Base-by-base conservation (phyloP, 805 yeast species). In the Saccharomycopsis schoenii region DNA sequence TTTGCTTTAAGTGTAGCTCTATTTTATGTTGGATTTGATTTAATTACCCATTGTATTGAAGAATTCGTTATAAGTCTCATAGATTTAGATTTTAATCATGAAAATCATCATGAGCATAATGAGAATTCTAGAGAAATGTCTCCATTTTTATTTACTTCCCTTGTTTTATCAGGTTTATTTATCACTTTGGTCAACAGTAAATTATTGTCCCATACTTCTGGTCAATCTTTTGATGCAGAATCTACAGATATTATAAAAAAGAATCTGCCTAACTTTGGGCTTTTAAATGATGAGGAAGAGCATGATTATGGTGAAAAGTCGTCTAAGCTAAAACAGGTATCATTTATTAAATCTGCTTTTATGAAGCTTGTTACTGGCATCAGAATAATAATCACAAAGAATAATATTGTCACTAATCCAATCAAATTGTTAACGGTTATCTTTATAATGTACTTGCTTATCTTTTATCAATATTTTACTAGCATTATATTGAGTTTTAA, bases 21-120 rank as follows among this genome's bases (percentile, higher is more conserved):
- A 63, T 77, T 92, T 25, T 93, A 92, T 81, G 96, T 93, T 63
- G 97, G 98, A 0, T 81, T 90, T 58, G 98, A 93, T 72, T 76
- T 94, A 58, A 74, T 89, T 55, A 89, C 96, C 56, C 99, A 93
- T 72, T 78, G 88, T n/a, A 67, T 89, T 17, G 97, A 93, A 71
- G 96, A 89, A 64, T 67, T 83, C 34, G 81, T 86, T 37, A 73
- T 73, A 1, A 56, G 73, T 67, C 47, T 66, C 60, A 57, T 67
- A 57, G 55, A 61, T 56, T 60, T 66, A 25, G 61, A 67, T 19
- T 56, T 66, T n/a, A 62, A 63, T 57, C 75, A 73, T 62, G 72
- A 70, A 12, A 73, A 72, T 52, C 63, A 61, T 57, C 64, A 61
- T 40, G 63, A 68, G 3, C 74, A 71, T 50, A 70, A 71, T 55